Conservation (phyloP, 352 stramenopile genomes). For the Globisporangium nagaii region DNA sequence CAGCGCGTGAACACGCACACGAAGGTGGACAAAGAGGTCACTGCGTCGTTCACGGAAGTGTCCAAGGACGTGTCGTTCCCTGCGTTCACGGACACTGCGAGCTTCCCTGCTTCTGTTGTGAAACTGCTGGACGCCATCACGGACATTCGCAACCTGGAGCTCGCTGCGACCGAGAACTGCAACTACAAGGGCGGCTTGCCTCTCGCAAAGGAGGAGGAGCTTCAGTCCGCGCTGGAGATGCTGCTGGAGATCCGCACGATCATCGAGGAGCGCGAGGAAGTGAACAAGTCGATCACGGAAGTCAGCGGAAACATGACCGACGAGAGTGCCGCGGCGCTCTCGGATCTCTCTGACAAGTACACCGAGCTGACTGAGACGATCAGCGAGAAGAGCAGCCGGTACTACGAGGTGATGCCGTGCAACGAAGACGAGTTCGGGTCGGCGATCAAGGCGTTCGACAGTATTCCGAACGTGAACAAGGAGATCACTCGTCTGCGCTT, state of each 20-base stretch:
- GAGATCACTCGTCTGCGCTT: conserved; percentile 61
- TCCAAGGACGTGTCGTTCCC: conserved; percentile 25
- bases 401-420: conserved; percentile 78
- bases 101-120: conserved; percentile 24
- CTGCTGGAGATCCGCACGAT: conserved; percentile 41
- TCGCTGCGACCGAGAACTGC: conserved; percentile 47
- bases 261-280: conserved; percentile 43
- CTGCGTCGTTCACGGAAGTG: conserved; percentile 39
- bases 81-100: conserved; percentile 23
- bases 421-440: conserved; percentile 55
- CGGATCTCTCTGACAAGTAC: conserved; percentile 43
- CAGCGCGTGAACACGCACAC: conserved; percentile 53
- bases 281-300: conserved; percentile 44
- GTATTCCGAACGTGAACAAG: conserved; percentile 42
- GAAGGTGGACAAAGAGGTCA: conserved; percentile 51
- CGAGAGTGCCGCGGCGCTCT: conserved; percentile 27
- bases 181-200: conserved; percentile 50
- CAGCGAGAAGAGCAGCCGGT: conserved; percentile 66
- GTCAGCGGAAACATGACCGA: conserved; percentile 45
- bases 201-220: conserved; percentile 55
- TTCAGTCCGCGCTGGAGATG: conserved; percentile 35
- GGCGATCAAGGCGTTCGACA: conserved; percentile 61
- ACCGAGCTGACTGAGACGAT: conserved; percentile 51
- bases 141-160: conserved; percentile 60
- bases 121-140: conserved; percentile 65